Base-by-base conservation (phyloP, 2,329 filamentous ascomycete genomes). In the Paraphoma sp. region DNA sequence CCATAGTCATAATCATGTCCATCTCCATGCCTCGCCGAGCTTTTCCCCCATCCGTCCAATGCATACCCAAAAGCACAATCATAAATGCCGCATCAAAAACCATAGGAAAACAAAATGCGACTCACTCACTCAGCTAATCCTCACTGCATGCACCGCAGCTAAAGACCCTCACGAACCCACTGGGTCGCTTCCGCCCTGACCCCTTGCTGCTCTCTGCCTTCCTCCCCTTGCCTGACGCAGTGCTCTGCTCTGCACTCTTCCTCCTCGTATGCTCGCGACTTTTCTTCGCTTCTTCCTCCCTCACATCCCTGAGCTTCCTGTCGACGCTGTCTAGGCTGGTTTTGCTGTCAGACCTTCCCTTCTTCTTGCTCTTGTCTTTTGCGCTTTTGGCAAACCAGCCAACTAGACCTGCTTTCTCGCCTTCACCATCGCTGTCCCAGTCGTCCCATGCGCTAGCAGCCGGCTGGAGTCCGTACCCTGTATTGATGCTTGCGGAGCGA, bases 391-490 rank as follows among this genome's bases (percentile, higher is more conserved):
- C 48, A 17, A 61, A 63, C 69, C 69, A 72, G 16, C 64, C 62
- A 14, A 72, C 63, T 9, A 75, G 55, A 8, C 73, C 65, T 0
- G 63, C 63, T 46, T 71, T 72, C 48, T 73, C 69, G n/a, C 60
- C 66, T 33, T 70, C 69, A 1, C 61, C 61, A 16, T 74, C 72
- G n/a, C 67, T 72, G 47, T 75, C 72, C 65, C 70, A 75, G 45
- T 74, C 71, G 29, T 76, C 73, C 74, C 74, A 76, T 38, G 70
- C 74, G n/a, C 68, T 72, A 3, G 57, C 69, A 4, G 67, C 67
- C 47, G 72, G 71, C 17, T 74, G 72, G 17, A 71, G 53, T 7
- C 48, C 53, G n/a, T 65, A 65, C 49, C 67, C 41, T 6, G 44
- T 43, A 28, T 43, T 71, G 31, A 65, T 59, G 3, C 66, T 65